Conservation (phyloP, 805 yeast genomes). For the Vanderwaltozyma yarrowii region DNA sequence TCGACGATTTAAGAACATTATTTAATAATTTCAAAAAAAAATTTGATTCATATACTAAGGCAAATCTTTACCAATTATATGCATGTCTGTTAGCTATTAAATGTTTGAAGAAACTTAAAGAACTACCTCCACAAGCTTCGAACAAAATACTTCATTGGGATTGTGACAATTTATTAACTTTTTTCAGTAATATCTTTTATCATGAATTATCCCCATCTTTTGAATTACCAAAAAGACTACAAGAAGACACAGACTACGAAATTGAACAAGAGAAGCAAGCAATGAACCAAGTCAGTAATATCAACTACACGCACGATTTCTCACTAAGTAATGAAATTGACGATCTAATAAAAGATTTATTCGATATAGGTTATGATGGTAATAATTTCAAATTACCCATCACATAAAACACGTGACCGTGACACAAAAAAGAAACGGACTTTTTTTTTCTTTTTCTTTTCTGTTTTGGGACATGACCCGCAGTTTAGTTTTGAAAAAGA, state of each 20-base stretch:
- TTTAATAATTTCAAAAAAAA: slow-evolving; percentile 20
- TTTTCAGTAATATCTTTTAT: slow-evolving; percentile 19
- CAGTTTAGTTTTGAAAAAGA: not conserved
- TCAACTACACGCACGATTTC: slow-evolving; percentile 26
- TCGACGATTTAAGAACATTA: slow-evolving; percentile 22
- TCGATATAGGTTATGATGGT: slow-evolving; percentile 6
- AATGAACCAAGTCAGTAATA: slow-evolving; percentile 20
- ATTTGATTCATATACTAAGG: slow-evolving; percentile 18
- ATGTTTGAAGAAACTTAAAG: slow-evolving; percentile 17
- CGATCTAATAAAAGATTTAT: slow-evolving; percentile 26
- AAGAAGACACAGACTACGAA: slow-evolving; percentile 17
- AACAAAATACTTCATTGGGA: slow-evolving; percentile 4
- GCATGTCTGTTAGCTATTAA: slow-evolving; percentile 26
- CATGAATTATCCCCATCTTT: slow-evolving; percentile 18
- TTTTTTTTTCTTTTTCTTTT: not conserved
- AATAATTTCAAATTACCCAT: not conserved
- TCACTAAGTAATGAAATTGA: slow-evolving; percentile 30
- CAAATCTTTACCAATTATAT: slow-evolving; percentile 26
- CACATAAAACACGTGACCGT: not conserved
- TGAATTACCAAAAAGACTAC: slow-evolving; percentile 16
- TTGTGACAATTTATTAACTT: slow-evolving; percentile 13
- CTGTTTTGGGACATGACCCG: not conserved
- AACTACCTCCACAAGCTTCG: slow-evolving; percentile 1
- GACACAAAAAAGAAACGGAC: not conserved
- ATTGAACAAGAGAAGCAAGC: slow-evolving; percentile 18